Evolutionary conservation across 1,284 basidiomycete genomes (phyloP).

Genomic region (Neotropicomus parvogracilis): DNA sequence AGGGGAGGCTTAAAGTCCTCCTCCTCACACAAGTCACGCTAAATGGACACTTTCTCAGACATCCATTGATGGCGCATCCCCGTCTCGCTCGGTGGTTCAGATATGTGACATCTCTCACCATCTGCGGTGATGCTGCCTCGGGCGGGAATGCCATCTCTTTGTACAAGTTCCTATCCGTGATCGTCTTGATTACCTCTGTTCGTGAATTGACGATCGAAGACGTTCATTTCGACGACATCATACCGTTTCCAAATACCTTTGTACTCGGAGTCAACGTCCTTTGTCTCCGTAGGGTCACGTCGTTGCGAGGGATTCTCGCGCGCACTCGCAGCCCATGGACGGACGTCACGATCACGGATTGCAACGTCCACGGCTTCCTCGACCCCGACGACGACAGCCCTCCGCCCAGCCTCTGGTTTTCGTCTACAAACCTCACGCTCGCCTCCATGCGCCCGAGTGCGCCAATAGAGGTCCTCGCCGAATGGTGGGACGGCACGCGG

Average conservation of each 20-base stretch:
- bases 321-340: background rate
- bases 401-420: background rate
- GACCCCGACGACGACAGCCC: too few species aligned
- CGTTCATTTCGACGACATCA: slow-evolving; percentile 10
- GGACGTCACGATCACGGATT: slow-evolving; percentile 9
- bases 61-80: slow-evolving; percentile 7
- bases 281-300: slow-evolving; percentile 4
- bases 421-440: slow-evolving; percentile 4
- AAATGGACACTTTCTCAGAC: slow-evolving; percentile 6
- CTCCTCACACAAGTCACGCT: slow-evolving; percentile 4
- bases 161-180: slow-evolving; percentile 6
- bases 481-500: slow-evolving; percentile 7
- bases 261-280: background rate
- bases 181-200: slow-evolving; percentile 5
- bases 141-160: slow-evolving; percentile 1
- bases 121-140: slow-evolving; percentile 1
- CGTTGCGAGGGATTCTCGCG: slow-evolving; percentile 8
- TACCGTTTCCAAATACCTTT: background rate
- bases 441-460: background rate
- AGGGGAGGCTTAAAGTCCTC: slow-evolving; percentile 7
- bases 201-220: slow-evolving; percentile 9
- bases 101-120: slow-evolving; percentile 7
- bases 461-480: slow-evolving; percentile 12
- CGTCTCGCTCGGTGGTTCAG: slow-evolving; percentile 12
- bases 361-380: slow-evolving; percentile 1